Evolutionary conservation across 75 land plant species (phyloP), one percentile per base, ranked within the genome.

Genomic region (Adiantum capillusveneris): DNA sequence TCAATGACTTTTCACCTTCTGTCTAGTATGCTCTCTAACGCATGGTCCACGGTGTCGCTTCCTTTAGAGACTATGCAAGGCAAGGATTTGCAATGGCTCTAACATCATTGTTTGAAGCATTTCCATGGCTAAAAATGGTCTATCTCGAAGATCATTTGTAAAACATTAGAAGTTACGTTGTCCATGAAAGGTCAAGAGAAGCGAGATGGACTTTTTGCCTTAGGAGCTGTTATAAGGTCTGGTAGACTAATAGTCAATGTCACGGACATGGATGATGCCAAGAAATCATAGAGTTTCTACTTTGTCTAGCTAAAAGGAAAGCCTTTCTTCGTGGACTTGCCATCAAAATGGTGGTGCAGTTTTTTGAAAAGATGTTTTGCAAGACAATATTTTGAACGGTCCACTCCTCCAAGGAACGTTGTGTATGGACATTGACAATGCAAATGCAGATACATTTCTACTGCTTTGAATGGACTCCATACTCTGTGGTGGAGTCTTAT

Each of bases 161-260:
- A 79, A 50, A 67, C 71, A 29, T 45, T 90, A 53, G 96, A 94
- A 56, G 82, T 84, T 37, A 60, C 88, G 37, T 83, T 91, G 31
- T 81, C 91, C 17, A 79, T 86, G 87, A 94, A 86, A 74, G 95
- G 95, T 24, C 73, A 94, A 96, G 98, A 94, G 73, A 86, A 79
- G 21, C 79, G 70, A 67, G 96, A 94, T 56, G 78, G 87, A 25
- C 79, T 86, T 27, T 94, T 94, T 81, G 91, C 91, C 29, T 94
- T 79, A 66, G 96, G 86, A 63, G 85, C 98, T 43, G 53, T 94
- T 60, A 80, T 82, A n/a, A 77, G 83, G 55, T 79, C 96, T 55
- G 82, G 81, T 14, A 69, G 86, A 56, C 26, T 90, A 13, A 44
- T 69, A 39, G 65, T 53, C 24, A 76, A 75, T 7, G 56, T 79